Base-by-base conservation (phyloP, 352 stramenopile species). In the Globisporangium polare region DNA sequence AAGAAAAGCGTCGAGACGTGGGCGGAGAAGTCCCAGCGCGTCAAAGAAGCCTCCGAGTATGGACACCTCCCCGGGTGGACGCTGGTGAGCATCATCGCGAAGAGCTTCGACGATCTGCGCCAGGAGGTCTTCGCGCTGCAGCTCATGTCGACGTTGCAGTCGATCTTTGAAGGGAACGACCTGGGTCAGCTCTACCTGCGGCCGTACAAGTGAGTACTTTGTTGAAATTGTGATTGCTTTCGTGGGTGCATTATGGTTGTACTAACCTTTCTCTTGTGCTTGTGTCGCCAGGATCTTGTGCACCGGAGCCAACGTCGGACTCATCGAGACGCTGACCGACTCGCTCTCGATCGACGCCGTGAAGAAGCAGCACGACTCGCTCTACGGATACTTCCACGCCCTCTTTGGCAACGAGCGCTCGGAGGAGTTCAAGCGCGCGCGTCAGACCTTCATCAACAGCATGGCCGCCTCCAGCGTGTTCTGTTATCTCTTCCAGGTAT, bases 391-490 rank as follows among this genome's bases (percentile, higher is more conserved):
- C 67, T 75, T 60, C 75, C 80, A 64, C 72, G 72, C 50, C 66
- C 73, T 77, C 5, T 98, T 97, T 61, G 90, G 87, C 47, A 56
- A 66, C 37, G 68, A 80, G 12, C 67, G 73, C 17, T 83, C 76
- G 17, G 9, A 24, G 42, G 39, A 7, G 33, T 95, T 97, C 65
- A 69, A 86, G 29, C 65, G 68, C 4, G 94, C 94, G 8, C 90
- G 96, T 51, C 66, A 71, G 15, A 96, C 97, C 39, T 98, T 98
- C 60, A 82, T 95, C 59, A 69, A 75, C 26, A 97, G 81, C 62
- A 74, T 98, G 53, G 95, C 91, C 2, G 95, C 83, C 22, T 98
- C 98, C 70, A 96, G 85, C 17, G 71, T 99, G 12, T 90, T 98
- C 35, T 94, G 77, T 47, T 98, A 98, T 67, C 67, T 99, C 12